A percentile compares a stretch with the other conserved stretches of the same genome.
Evolutionary conservation across 768 basidiomycete genomes (phyloP).

Genomic region (Rossbeevera mucosa): DNA sequence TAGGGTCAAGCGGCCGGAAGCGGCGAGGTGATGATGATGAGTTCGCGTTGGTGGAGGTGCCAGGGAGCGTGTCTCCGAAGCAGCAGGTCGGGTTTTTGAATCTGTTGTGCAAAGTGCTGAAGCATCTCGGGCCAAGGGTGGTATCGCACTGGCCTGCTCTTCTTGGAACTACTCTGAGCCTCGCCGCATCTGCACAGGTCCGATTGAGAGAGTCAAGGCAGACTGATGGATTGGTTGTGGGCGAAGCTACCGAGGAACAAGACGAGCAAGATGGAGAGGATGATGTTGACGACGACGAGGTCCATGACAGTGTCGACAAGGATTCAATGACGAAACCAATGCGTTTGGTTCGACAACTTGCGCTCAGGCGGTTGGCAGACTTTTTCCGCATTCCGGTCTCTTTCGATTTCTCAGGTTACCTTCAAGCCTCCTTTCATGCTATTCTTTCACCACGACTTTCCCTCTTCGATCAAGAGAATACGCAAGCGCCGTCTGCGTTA

Average conservation of each 20-base stretch:
- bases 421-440: conserved; percentile 58
- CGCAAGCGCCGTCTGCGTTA: neutral
- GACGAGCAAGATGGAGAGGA: conserved; percentile 46
- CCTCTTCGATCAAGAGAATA: conserved; percentile 14
- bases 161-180: conserved; percentile 60
- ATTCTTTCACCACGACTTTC: conserved; percentile 83
- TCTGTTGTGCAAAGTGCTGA: conserved; percentile 79
- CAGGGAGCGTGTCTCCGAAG: conserved; percentile 41
- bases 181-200: conserved; percentile 62
- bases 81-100: conserved; percentile 86
- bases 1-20: conserved; percentile 36
- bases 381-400: conserved; percentile 73
- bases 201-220: conserved; percentile 36
- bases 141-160: conserved; percentile 69
- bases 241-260: conserved; percentile 27
- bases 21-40: conserved; percentile 15
- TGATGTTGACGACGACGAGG: conserved; percentile 33
- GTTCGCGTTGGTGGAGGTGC: conserved; percentile 31
- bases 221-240: conserved; percentile 19
- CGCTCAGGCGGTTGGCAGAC: conserved; percentile 80
- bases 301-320: conserved; percentile 32
- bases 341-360: conserved; percentile 73
- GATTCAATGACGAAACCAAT: conserved; percentile 33
- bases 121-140: conserved; percentile 72
- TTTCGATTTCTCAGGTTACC: conserved; percentile 74